A percentile compares a stretch with the other conserved stretches of the same genome.
Evolutionary conservation across 495 filamentous ascomycete species (phyloP).

Genomic region (Penicillium atrosanguineum): DNA sequence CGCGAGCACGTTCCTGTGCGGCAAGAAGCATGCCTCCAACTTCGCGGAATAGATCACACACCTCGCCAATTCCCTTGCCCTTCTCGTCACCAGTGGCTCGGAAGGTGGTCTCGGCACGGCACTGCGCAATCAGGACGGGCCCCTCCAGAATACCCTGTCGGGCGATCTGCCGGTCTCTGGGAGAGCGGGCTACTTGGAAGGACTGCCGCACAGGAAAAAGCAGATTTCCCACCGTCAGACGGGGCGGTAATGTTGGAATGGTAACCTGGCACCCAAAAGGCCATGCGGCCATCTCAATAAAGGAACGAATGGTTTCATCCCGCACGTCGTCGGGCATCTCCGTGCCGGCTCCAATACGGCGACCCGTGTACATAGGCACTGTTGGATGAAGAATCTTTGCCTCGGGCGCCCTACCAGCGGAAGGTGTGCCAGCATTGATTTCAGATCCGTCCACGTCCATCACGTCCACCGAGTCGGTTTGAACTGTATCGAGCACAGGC

Average conservation of each 20-base stretch:
- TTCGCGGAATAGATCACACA: constrained; percentile 71
- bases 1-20: constrained; percentile 77
- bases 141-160: constrained; percentile 74
- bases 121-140: constrained; percentile 58
- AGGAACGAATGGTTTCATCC: constrained; percentile 63
- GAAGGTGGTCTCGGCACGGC: constrained; percentile 59
- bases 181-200: constrained; percentile 63
- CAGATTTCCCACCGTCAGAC: constrained; percentile 54
- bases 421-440: not conserved
- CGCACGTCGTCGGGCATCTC: constrained; percentile 78
- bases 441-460: constrained; percentile 37
- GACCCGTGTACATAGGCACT: constrained; percentile 44
- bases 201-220: constrained; percentile 52
- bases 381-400: constrained; percentile 9
- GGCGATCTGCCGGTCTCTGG: constrained; percentile 64
- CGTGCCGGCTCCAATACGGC: constrained; percentile 59
- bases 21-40: constrained; percentile 70
- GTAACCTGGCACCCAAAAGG: constrained; percentile 73
- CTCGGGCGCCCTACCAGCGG: not conserved
- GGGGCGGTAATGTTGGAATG: constrained; percentile 59
- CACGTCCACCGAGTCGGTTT: constrained; percentile 6
- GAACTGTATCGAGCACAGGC: not conserved
- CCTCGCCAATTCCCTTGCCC: constrained; percentile 52
- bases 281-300: constrained; percentile 78
- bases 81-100: constrained; percentile 30